phyloP scores from a whole-genome alignment of 2,329 filamentous ascomycete species.

The Alternaria tenuissima region DNA sequence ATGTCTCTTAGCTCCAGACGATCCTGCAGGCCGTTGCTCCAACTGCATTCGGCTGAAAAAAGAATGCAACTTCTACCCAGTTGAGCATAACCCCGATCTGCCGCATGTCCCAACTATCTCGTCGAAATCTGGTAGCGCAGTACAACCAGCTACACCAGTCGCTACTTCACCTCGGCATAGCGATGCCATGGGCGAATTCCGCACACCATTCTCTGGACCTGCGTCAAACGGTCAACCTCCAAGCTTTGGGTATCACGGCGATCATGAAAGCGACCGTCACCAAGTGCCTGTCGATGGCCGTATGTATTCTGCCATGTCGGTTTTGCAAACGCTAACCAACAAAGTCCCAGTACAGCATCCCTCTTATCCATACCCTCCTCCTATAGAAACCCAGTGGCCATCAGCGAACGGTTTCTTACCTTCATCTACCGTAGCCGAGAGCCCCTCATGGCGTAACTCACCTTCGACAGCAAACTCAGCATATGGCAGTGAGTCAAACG shows the following conservation, averaged over 20 bases:
- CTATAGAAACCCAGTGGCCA: conserved; percentile 50
- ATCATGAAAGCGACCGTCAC: conserved; percentile 39
- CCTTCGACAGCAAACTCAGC: conserved; percentile 45
- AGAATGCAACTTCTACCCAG: conserved; percentile 90
- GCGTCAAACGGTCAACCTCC: conserved; percentile 24
- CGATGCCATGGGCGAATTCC: conserved; percentile 46
- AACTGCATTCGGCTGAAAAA: conserved; percentile 96
- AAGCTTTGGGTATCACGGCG: conserved; percentile 37
- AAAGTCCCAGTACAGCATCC: conserved; percentile 45
- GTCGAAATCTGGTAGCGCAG: conserved; percentile 56
- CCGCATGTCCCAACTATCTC: conserved; percentile 54
- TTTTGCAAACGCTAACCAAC: conserved; percentile 22
- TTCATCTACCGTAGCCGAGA: conserved; percentile 47
- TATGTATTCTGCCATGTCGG: conserved; percentile 23
- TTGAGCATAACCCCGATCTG: conserved; percentile 73
- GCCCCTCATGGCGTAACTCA: conserved; percentile 48
- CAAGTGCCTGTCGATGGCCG: conserved; percentile 36
- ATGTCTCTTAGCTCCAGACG: conserved; percentile 79
- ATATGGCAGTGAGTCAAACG: conserved; percentile 48
- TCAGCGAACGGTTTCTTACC: conserved; percentile 42
- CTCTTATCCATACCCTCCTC: conserved; percentile 44
- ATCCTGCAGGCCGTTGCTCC: conserved; percentile 78
- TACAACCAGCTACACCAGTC: conserved; percentile 55
- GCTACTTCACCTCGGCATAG: conserved; percentile 58
- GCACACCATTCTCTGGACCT: conserved; percentile 32